Base-by-base conservation (phyloP, 768 basidiomycete genomes). In the Leccinellum rugosiceps region DNA sequence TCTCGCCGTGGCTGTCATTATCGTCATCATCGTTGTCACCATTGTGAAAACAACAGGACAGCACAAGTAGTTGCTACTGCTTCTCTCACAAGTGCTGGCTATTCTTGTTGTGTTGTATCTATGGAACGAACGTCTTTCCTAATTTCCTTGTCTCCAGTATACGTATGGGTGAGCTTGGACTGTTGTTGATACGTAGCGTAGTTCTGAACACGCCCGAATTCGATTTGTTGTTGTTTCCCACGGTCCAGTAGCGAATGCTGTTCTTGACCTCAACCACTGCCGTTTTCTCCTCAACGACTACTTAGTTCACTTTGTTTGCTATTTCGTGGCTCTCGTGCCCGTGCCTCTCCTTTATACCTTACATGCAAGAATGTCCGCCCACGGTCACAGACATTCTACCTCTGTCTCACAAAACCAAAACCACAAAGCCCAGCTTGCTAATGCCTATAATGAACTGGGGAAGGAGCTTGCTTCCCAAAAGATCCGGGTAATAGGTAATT, bases 391-490 rank as follows among this genome's bases (percentile, higher is more conserved):
- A 72, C 80, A 81, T 58, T 77, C 83, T 38, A 76, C 75, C 58
- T 87, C 85, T 60, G 73, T 86, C 60, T 76, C 81, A 50, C n/a
- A n/a, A n/a, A n/a, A n/a, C n/a, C 84, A 87, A 75, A 92, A 92
- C 73, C 82, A 87, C 75, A 91, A 87, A 75, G 90, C 88, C 28
- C 86, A 94, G 72, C 92, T 98, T 69, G 89, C 89, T 67, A 92
- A 84, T 72, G 95, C 95, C 58, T 98, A 98, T 79, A 94, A 94
- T 76, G 94, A 96, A 80, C 84, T 98, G 6, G 95, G 94, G 63
- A 96, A 89, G 78, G 95, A 97, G 74, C 84, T 98, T 28, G 87
- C 89, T n/a, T 92, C 92, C 25, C 83, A 83, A 61, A 94, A 90
- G 77, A 79, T 98, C 56, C 87, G 89, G 62, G 92, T 97, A 28